Percentiles rank a stretch among this genome's conserved stretches.
These are phyloP conservation scores for Gaeumannomyces tritici DNA, from an alignment of 2,329 filamentous ascomycete species.

Conservation along the genomic window DNA sequence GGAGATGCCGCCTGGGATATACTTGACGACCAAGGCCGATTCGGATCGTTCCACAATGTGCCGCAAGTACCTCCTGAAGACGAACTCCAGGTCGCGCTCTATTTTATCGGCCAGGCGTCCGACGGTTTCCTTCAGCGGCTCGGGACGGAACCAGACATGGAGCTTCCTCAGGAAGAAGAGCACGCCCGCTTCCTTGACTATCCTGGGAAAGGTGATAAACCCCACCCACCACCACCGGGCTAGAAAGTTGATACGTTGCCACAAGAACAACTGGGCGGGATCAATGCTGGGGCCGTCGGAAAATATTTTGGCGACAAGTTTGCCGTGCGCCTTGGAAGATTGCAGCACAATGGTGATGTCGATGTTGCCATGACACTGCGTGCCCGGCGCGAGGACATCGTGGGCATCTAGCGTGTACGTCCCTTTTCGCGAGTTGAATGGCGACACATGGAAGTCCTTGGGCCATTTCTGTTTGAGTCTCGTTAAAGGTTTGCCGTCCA, in stretches of 20 bases:
- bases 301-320: conserved; percentile 51
- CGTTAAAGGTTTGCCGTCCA: background rate
- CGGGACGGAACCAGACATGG: conserved; percentile 56
- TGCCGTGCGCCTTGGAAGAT: conserved; percentile 50
- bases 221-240: conserved; percentile 58
- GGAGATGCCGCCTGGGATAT: conserved; percentile 40
- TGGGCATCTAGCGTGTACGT: conserved; percentile 39
- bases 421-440: conserved; percentile 57
- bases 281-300: conserved; percentile 42
- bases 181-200: conserved; percentile 47
- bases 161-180: conserved; percentile 49
- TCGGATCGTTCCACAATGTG: conserved; percentile 37
- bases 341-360: conserved; percentile 51
- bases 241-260: conserved; percentile 37
- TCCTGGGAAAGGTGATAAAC: conserved; percentile 55
- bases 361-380: conserved; percentile 31
- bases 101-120: conserved; percentile 38
- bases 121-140: conserved; percentile 47
- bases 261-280: conserved; percentile 30
- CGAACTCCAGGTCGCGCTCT: conserved; percentile 36
- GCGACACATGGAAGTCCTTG: conserved; percentile 70
- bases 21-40: conserved; percentile 37
- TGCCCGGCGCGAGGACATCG: conserved; percentile 33
- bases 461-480: conserved; percentile 43
- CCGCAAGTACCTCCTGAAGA: conserved; percentile 38